Evolutionary conservation across 306 rosid species (phyloP), one percentile per base, ranked within the genome.

Genomic region (Cicer judaicum): DNA sequence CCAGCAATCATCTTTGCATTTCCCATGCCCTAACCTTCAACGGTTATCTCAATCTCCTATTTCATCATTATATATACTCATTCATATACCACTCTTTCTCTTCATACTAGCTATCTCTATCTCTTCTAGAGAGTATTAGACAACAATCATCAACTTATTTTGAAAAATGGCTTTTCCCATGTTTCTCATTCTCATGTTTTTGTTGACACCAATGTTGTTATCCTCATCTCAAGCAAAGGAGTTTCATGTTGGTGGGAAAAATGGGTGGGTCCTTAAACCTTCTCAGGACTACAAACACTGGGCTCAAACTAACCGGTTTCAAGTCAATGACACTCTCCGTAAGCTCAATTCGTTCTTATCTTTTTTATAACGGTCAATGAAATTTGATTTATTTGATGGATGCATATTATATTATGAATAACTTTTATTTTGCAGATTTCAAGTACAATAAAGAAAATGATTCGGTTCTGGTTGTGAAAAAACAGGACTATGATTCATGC

Each of bases 251-350:
- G 93, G 96, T 57, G 92, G 91, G 16, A 85, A 75, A 76, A 81
- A 90, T 65, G 98, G 96, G 2, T 92, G 98, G 98, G 87, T 78
- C 12, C 53, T 64, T 34, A 85, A 86, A 56, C 92, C 96, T 54
- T 81, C 89, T 3, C 87, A 85, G 69, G 71, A 18, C 6, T 92
- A 85, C 80, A 68, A 39, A 52, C 85, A 80, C 8, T 90, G 96
- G 96, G 89, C 97, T 68, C 72, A 74, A 7, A 70, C 82, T 16
- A 82, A 80, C 42, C 80, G 96, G 43, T 92, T 92, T 72, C 89
- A 79, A 83, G 86, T 92, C 83, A 90, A 92, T 19, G 96, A 92
- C 79, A 90, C 89, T 19, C 93, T 92, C 14, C 13, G 93, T 92
- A 82, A 84, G 89, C 41, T 5, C 62, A 41, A 50, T 56, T 29